A percentile compares a stretch with the other conserved stretches of the same genome.
These are phyloP conservation scores for Solanum neorickii DNA, from an alignment of 257 asterid genomes.

Conservation along the genomic window DNA sequence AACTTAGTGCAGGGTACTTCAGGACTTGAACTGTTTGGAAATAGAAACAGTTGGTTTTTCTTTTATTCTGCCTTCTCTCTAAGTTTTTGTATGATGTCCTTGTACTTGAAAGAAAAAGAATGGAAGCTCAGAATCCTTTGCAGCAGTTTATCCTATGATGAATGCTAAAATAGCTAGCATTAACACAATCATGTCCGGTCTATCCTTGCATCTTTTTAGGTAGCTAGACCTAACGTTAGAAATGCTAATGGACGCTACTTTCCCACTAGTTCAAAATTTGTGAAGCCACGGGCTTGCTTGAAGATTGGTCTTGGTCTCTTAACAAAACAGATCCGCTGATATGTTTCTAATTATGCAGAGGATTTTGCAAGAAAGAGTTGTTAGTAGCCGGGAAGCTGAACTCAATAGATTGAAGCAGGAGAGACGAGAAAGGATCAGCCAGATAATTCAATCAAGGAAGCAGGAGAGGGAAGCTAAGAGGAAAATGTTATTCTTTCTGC, in stretches of 20 bases:
- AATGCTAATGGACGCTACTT: neutral
- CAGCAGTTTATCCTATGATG: neutral
- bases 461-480: conserved; percentile 64
- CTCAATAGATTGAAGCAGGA: conserved; percentile 28
- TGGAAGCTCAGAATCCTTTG: neutral
- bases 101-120: neutral
- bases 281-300: neutral
- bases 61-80: neutral
- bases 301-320: neutral
- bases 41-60: neutral
- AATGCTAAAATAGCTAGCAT: neutral
- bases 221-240: neutral
- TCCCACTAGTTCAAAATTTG: neutral
- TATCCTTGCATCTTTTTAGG: neutral
- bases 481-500: conserved; percentile 50
- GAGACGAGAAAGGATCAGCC: conserved; percentile 35
- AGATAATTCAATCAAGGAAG: conserved; percentile 42
- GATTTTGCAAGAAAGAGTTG: conserved; percentile 41
- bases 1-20: neutral
- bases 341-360: conserved; percentile 21
- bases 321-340: neutral
- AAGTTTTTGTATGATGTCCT: neutral
- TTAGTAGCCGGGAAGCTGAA: conserved; percentile 33
- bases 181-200: neutral
- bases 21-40: neutral